A percentile compares a stretch with the other conserved stretches of the same genome.
These are phyloP conservation scores for Trametes punicea DNA, from an alignment of 768 basidiomycete species.

Conservation along the genomic window DNA sequence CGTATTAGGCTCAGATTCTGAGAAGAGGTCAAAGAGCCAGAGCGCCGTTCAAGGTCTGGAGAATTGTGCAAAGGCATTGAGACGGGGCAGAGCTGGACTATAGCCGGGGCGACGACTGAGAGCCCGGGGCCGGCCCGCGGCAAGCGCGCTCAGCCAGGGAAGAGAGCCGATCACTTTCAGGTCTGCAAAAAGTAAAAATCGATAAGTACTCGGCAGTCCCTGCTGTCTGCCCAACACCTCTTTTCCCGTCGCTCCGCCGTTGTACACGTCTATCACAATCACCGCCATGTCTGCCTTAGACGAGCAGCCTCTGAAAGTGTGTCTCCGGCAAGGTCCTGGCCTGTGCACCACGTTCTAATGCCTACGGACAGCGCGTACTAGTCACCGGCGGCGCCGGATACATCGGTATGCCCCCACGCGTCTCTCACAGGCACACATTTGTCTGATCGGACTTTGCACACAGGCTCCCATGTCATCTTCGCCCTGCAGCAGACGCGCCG, in stretches of 20 bases:
- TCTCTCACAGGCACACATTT: slow-evolving; percentile 15
- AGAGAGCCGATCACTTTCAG: neutral
- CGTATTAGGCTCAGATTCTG: neutral
- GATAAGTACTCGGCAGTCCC: slow-evolving; percentile 19
- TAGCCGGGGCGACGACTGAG: too few relatives aligned
- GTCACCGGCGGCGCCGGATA: slow-evolving; percentile 87
- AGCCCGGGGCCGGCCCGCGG: slow-evolving; percentile 8
- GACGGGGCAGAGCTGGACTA: too few relatives aligned
- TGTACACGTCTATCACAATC: neutral
- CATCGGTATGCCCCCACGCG: slow-evolving; percentile 55
- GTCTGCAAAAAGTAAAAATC: neutral
- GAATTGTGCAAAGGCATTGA: too few relatives aligned
- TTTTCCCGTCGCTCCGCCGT: neutral
- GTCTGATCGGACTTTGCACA: slow-evolving; percentile 13
- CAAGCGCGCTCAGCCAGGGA: neutral
- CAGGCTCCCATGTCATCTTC: slow-evolving; percentile 93
- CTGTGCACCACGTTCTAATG: neutral
- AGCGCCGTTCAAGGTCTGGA: too few relatives aligned
- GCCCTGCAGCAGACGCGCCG: slow-evolving; percentile 79
- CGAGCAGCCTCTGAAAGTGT: slow-evolving; percentile 20
- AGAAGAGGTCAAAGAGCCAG: neutral
- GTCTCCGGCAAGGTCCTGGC: neutral
- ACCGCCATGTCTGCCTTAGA: slow-evolving; percentile 14
- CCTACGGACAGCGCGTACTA: slow-evolving; percentile 49
- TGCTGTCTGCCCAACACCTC: neutral